Percentiles rank a stretch among this genome's conserved stretches.
These are phyloP conservation scores for Sporothrix humicola DNA, from an alignment of 2,329 filamentous ascomycete genomes.

Conservation along the genomic window DNA sequence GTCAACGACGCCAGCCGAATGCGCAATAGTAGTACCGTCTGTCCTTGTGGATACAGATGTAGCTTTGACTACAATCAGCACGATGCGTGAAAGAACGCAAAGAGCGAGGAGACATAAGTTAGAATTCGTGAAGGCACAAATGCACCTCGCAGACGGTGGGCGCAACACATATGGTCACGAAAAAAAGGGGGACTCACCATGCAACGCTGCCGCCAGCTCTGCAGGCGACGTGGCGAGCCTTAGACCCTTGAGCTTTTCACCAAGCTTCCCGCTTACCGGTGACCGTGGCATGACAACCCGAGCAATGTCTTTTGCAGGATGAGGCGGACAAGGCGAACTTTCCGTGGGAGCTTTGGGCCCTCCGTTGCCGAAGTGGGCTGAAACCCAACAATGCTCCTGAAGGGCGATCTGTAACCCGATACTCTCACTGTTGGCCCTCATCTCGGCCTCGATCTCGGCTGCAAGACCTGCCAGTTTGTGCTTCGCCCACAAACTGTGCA, in stretches of 20 bases:
- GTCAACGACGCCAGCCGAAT: not conserved
- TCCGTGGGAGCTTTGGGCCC: conserved; percentile 39
- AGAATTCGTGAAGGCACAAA: not conserved
- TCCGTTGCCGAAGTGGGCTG: conserved; percentile 74
- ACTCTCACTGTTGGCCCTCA: conserved; percentile 76
- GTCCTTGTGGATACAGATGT: not conserved
- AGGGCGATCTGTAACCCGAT: conserved; percentile 83
- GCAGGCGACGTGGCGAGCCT: conserved; percentile 75
- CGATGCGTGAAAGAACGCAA: not conserved
- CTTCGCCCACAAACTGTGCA: conserved; percentile 92
- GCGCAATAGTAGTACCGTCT: not conserved
- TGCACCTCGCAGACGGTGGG: not conserved
- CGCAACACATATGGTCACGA: not conserved
- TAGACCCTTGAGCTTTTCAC: conserved; percentile 79
- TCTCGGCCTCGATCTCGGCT: conserved; percentile 76
- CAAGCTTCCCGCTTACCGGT: conserved; percentile 70
- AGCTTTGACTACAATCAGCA: not conserved
- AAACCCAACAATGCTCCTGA: conserved; percentile 84
- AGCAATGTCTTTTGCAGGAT: conserved; percentile 48
- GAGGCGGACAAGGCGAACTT: conserved; percentile 34
- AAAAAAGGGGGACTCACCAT: conserved; percentile 52
- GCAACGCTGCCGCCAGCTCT: conserved; percentile 61
- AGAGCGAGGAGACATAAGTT: not conserved
- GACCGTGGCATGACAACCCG: conserved; percentile 62
- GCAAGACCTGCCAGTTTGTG: conserved; percentile 76